Evolutionary conservation across 805 yeast genomes (phyloP).

Genomic region (Barnettozyma sucrosica): DNA sequence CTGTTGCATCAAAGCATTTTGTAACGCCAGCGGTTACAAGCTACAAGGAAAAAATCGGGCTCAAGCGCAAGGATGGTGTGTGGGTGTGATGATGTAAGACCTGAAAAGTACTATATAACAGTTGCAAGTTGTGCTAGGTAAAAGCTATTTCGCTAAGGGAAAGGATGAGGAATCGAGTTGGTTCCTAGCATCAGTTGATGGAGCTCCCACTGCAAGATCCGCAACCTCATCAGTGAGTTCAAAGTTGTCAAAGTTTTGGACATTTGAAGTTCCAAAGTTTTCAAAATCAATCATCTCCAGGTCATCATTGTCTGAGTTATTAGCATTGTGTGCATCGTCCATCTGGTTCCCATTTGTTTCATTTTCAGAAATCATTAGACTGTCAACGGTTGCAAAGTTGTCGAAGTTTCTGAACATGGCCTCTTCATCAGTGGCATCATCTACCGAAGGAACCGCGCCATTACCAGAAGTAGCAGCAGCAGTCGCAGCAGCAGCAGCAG

Average conservation of each 20-base stretch:
- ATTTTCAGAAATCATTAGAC: constrained; percentile 27
- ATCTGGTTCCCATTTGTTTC: constrained; percentile 21
- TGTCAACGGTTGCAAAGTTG: constrained; percentile 25
- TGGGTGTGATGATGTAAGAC: not conserved
- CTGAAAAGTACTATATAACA: no score
- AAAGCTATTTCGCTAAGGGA: no score
- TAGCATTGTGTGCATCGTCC: constrained; percentile 15
- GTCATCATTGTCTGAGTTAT: not conserved
- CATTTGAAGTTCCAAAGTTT: not conserved
- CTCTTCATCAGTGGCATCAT: constrained; percentile 11
- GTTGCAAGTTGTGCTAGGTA: no score
- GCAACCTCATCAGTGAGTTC: not conserved
- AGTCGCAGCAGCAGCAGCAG: not conserved
- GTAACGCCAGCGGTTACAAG: no score
- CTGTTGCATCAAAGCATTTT: not conserved
- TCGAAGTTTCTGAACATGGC: constrained; percentile 27
- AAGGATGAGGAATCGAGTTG: not conserved
- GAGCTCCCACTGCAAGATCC: not conserved
- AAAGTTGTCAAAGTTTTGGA: not conserved
- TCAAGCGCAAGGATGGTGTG: not conserved
- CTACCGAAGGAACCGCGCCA: not conserved
- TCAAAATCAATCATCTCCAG: constrained; percentile 2
- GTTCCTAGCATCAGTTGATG: not conserved
- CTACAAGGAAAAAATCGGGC: not conserved
- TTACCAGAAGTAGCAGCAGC: not conserved